These are phyloP conservation scores for Calonectria honghensis DNA, from an alignment of 2,329 filamentous ascomycete genomes.

Conservation along the genomic window DNA sequence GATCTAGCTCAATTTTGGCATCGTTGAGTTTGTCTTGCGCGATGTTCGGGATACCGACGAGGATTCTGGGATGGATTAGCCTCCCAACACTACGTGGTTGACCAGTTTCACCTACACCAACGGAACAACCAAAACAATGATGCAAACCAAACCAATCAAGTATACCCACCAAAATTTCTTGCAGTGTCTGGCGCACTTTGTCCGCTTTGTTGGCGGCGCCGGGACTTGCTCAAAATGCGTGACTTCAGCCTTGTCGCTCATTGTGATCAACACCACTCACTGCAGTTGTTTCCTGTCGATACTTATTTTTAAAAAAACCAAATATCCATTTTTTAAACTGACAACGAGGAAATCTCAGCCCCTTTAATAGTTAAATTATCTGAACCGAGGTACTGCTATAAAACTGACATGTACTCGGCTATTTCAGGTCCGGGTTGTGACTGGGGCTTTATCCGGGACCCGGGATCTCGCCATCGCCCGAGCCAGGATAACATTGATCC, in stretches of 20 bases:
- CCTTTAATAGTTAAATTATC: neutral
- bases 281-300: neutral
- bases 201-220: conserved; percentile 1
- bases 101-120: neutral
- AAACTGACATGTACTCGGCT: neutral
- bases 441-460: conserved; percentile 3
- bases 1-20: conserved; percentile 13
- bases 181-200: neutral
- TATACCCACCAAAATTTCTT: conserved; percentile 24
- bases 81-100: no score
- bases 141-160: conserved; percentile 8
- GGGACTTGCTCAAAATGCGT: conserved; percentile 13
- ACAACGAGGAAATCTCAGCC: no score
- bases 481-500: neutral
- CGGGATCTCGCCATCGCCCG: neutral
- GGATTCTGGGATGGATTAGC: conserved; percentile 1
- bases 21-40: conserved; percentile 25
- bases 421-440: neutral
- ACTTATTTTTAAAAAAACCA: neutral
- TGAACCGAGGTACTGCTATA: conserved; percentile 5
- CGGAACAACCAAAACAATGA: conserved; percentile 25
- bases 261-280: neutral
- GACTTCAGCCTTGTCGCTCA: conserved; percentile 17
- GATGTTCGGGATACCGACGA: conserved; percentile 25
- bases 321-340: neutral